These are phyloP conservation scores for Chalciporus chontae DNA, from an alignment of 768 basidiomycete species.

Conservation along the genomic window DNA sequence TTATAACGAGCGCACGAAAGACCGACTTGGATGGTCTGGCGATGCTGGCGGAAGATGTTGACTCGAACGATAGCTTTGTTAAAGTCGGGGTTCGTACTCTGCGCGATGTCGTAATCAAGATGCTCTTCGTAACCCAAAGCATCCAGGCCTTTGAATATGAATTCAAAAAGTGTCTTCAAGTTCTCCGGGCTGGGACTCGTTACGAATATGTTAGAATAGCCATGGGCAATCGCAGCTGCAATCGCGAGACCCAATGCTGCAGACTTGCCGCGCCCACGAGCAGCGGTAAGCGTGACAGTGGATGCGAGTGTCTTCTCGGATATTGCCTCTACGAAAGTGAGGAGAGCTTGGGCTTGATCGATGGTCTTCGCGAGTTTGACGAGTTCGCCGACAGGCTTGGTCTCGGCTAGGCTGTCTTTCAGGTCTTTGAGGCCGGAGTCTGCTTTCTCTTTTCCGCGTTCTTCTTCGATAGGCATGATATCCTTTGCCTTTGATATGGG, in stretches of 20 bases:
- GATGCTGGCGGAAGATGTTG: conserved; percentile 87
- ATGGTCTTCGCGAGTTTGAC: conserved; percentile 87
- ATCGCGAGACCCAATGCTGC: conserved; percentile 95
- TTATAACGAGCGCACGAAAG: background rate
- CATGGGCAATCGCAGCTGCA: conserved; percentile 87
- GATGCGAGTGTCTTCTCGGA: conserved; percentile 91
- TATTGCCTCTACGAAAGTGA: conserved; percentile 93
- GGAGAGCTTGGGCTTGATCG: conserved; percentile 91
- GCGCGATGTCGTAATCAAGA: conserved; percentile 93
- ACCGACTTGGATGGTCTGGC: conserved; percentile 92
- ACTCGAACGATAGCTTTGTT: conserved; percentile 95
- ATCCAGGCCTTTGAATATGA: conserved; percentile 96
- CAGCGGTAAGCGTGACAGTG: conserved; percentile 92
- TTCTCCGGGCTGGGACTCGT: conserved; percentile 98
- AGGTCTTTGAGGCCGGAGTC: conserved; percentile 74
- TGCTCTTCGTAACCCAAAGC: conserved; percentile 95
- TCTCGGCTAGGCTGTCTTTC: conserved; percentile 73
- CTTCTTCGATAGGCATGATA: conserved; percentile 63
- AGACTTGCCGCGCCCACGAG: conserved; percentile 93
- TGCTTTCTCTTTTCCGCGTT: conserved; percentile 44
- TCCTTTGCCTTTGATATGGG: conserved; percentile 95
- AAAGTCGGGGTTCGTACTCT: conserved; percentile 92
- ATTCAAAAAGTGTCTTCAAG: conserved; percentile 95
- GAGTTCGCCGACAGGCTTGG: conserved; percentile 84
- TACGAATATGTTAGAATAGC: conserved; percentile 97